Evolutionary conservation across 1,139 yeast genomes (phyloP), one percentile per base, ranked within the genome.

Genomic region (Yamadazyma sp.): DNA sequence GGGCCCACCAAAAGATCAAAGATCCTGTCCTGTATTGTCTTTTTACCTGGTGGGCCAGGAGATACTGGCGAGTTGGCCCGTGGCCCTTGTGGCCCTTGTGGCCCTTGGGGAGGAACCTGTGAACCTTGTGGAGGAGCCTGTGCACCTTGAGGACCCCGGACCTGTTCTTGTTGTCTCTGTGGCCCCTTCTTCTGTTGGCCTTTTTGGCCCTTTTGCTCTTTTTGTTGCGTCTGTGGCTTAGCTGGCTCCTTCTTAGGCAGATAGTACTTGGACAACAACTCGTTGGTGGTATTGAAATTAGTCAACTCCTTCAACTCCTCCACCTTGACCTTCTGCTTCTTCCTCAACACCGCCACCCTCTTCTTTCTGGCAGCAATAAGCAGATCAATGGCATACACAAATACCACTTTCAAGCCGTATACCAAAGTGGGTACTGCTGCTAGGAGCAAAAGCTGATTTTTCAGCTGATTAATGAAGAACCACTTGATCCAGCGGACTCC

Each of bases 241-340:
- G 9, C 11, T 15, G 14, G 32, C 37, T 33, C 62, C 64, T 34
- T 31, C 26, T 14, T 17, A 11, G 33, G 5, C 7, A 57, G 64
- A 2, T 79, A 81, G 53, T 80, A 89, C 51, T 89, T 73, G 40
- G 73, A 77, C 37, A 92, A 65, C 41, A 91, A 69, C 12, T 86
- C 81, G 58, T 79, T 81, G 1, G 97, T 87, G 16, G 83, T 75
- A 51, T 84, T 78, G 60, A 81, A 92, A 51, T 87, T 86, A 17
- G 96, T 87, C 51, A 78, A 73, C 44, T 80, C 78, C 61, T 91
- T 91, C 61, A 91, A 69, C 43, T 85, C 89, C 15, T 81, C 83
- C 36, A 91, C 74, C 59, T 84, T 83, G 23, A 66, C 69, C 43
- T 70, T 66, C 47, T 86, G 95, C 41, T 72, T 64, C 29, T 68